Percentiles rank a stretch among this genome's conserved stretches.
Evolutionary conservation across 768 basidiomycete genomes (phyloP).

Genomic region (Kondoa subrosea): DNA sequence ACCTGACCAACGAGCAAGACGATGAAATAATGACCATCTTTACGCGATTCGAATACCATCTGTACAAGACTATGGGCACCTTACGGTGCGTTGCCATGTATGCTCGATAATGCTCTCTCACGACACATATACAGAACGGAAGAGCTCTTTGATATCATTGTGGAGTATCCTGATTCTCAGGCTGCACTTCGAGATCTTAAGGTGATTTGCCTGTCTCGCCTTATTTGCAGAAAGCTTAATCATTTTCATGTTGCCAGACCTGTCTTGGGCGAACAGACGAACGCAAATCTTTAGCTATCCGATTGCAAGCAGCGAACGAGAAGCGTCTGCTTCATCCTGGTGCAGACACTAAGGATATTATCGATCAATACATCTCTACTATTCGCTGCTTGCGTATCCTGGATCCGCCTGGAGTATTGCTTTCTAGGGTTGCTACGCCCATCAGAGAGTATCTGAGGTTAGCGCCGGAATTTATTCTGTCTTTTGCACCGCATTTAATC

Average conservation of each 20-base stretch:
- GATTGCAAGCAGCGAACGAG: constrained; percentile 6
- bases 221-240: no score
- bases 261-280: constrained; percentile 33
- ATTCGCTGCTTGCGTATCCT: constrained; percentile 78
- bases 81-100: constrained; percentile 10
- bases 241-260: no score
- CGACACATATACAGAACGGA: constrained; percentile 39
- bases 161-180: constrained; percentile 76
- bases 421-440: constrained; percentile 85
- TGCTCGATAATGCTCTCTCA: background rate
- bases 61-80: constrained; percentile 71
- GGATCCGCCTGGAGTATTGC: constrained; percentile 78
- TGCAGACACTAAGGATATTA: constrained; percentile 78
- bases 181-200: constrained; percentile 70
- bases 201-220: no score
- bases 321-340: constrained; percentile 83
- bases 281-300: constrained; percentile 19
- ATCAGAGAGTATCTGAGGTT: constrained; percentile 59
- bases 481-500: background rate
- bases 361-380: constrained; percentile 75
- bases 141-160: constrained; percentile 91
- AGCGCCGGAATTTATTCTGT: background rate
- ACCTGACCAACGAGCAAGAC: constrained; percentile 14
- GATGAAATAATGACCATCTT: constrained; percentile 33
- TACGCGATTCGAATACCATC: constrained; percentile 70